Evolutionary conservation across 2,329 filamentous ascomycete genomes (phyloP).

Genomic region (Beauveria sp.): DNA sequence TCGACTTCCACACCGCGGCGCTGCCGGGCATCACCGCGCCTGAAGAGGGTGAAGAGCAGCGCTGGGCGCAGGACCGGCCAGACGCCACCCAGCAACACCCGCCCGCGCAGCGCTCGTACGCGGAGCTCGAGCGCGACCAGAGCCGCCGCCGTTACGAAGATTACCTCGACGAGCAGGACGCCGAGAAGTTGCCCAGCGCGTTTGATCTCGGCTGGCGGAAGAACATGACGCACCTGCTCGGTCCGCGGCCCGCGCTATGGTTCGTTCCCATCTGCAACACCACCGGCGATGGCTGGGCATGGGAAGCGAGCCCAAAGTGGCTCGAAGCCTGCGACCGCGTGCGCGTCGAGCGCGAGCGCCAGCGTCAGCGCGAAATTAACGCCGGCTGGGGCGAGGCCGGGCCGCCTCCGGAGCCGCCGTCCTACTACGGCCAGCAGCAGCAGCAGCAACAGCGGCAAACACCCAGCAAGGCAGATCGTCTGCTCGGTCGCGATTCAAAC

Average conservation of each 20-base stretch:
- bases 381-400: constrained; percentile 56
- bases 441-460: constrained; percentile 13
- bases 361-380: constrained; percentile 54
- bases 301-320: constrained; percentile 82
- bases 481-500: constrained; percentile 49
- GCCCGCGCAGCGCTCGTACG: constrained; percentile 43
- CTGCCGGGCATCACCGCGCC: constrained; percentile 72
- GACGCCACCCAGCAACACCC: constrained; percentile 12
- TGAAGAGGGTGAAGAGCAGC: constrained; percentile 67
- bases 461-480: constrained; percentile 47
- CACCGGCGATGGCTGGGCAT: constrained; percentile 85
- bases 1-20: constrained; percentile 75
- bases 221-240: constrained; percentile 79
- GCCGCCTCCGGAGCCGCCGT: constrained; percentile 18
- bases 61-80: constrained; percentile 19
- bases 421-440: constrained; percentile 17
- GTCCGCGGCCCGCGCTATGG: constrained; percentile 66
- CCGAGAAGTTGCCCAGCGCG: constrained; percentile 79
- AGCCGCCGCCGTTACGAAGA: constrained; percentile 50
- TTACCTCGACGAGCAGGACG: constrained; percentile 87
- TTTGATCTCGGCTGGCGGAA: constrained; percentile 81
- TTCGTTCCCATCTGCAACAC: constrained; percentile 74
- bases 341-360: constrained; percentile 47
- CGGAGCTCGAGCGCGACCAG: constrained; percentile 47
- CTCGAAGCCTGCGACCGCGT: constrained; percentile 60